Base-by-base conservation (phyloP, 805 yeast species). In the Millerozyma acaciae region DNA sequence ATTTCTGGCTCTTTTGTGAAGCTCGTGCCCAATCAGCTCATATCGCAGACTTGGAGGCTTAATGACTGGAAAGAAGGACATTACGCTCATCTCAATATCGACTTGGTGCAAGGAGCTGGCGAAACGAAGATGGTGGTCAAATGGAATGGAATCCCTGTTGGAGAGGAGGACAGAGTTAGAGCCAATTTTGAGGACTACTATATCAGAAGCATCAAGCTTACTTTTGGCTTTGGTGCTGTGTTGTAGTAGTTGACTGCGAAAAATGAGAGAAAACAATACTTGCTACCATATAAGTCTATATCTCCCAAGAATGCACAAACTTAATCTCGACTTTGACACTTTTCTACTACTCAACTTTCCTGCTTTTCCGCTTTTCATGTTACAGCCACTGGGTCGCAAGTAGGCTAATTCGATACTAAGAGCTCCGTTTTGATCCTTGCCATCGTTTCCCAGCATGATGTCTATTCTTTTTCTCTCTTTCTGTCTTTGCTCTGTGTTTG, bases 211-310 rank as follows among this genome's bases (percentile, higher is more conserved):
- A 90, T 93, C 52, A 93, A 88, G 65, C 55, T 86, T 26, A 83
- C 96, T 0, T 93, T 93, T 60, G 98, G 98, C 1, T 89, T 85
- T 57, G 97, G 97, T 12, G 85, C 93, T n/a, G 94, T 87, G 9
- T 66, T 87, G 47, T 86, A 64, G 28, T n/a, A n/a, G n/a, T n/a
- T n/a, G 14, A 16, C 6, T 9, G 28, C 12, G 9, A 12, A n/a
- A n/a, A n/a, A n/a, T n/a, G n/a, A n/a, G n/a, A n/a, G n/a, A n/a
- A n/a, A n/a, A n/a, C n/a, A n/a, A n/a, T n/a, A n/a, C n/a, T n/a
- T n/a, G n/a, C n/a, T n/a, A n/a, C n/a, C n/a, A n/a, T n/a, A n/a
- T n/a, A n/a, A n/a, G n/a, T n/a, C n/a, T n/a, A n/a, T n/a, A n/a
- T n/a, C n/a, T n/a, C n/a, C n/a, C n/a, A n/a, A n/a, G n/a, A n/a